Evolutionary conservation across 208 protist species (phyloP).

Genomic region (Strigomonas culicis): DNA sequence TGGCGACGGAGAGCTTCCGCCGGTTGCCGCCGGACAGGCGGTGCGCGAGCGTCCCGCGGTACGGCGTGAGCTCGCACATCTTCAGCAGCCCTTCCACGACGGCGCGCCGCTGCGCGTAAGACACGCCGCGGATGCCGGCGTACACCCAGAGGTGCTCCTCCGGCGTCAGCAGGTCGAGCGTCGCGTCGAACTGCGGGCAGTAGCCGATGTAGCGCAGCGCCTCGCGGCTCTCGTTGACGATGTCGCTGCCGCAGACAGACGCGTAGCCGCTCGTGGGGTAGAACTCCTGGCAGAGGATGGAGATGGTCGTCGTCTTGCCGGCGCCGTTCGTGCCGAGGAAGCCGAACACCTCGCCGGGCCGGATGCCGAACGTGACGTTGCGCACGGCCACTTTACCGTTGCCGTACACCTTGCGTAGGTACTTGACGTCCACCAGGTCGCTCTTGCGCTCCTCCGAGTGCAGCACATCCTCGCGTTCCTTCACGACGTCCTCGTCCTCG

Average conservation of each 20-base stretch:
- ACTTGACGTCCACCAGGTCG: slow-evolving; percentile 49
- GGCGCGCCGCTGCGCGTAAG: neutral
- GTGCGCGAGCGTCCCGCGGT: slow-evolving; percentile 25
- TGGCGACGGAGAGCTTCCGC: slow-evolving; percentile 75
- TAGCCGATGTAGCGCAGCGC: slow-evolving; percentile 82
- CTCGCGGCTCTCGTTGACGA: slow-evolving; percentile 28
- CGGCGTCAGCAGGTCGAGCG: slow-evolving; percentile 84
- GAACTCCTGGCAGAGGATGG: slow-evolving; percentile 78
- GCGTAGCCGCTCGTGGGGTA: slow-evolving; percentile 57
- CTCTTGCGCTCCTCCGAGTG: slow-evolving; percentile 4
- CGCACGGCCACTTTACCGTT: slow-evolving; percentile 73
- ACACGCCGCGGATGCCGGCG: slow-evolving; percentile 52
- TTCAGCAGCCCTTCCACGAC: slow-evolving; percentile 38
- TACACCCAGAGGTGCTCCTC: slow-evolving; percentile 90
- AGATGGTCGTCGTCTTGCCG: slow-evolving; percentile 85
- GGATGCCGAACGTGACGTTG: slow-evolving; percentile 65
- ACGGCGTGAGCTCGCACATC: slow-evolving; percentile 39
- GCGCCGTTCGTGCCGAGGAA: slow-evolving; percentile 88
- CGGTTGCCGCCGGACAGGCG: slow-evolving; percentile 79
- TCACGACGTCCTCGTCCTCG: slow-evolving; percentile 38
- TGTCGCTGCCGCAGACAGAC: slow-evolving; percentile 42
- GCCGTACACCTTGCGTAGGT: slow-evolving; percentile 59
- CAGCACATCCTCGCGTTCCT: slow-evolving; percentile 22
- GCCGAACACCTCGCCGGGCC: slow-evolving; percentile 79
- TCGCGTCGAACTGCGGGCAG: slow-evolving; percentile 93